Evolutionary conservation across 2,329 filamentous ascomycete genomes (phyloP).

Genomic region (Colletotrichum cuscutae): DNA sequence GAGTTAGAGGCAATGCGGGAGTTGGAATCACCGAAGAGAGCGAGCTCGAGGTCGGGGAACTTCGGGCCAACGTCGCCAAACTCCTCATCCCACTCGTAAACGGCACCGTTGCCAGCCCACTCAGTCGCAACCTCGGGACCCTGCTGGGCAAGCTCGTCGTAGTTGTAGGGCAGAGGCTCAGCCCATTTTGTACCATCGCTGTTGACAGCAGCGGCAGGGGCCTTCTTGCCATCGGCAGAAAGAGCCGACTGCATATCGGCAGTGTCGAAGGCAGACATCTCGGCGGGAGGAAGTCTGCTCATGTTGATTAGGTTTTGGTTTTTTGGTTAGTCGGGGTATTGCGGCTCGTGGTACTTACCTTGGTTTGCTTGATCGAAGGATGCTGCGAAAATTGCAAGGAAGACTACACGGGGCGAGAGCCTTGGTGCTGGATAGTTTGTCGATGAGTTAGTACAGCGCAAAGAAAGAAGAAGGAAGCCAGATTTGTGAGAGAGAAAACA

Average conservation of each 20-base stretch:
- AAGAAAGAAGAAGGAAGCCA: not conserved
- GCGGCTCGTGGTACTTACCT: not conserved
- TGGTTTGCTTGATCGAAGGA: not conserved
- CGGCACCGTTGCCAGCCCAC: slow-evolving; percentile 66
- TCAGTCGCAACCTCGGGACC: slow-evolving; percentile 34
- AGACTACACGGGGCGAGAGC: not conserved
- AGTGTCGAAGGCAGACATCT: slow-evolving; percentile 19
- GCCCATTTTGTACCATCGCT: slow-evolving; percentile 54
- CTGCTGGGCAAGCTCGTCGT: slow-evolving; percentile 47
- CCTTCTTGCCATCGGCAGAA: slow-evolving; percentile 40
- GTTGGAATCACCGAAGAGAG: slow-evolving; percentile 75
- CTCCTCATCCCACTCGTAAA: slow-evolving; percentile 89
- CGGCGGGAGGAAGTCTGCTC: not conserved
- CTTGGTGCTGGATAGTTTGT: not conserved
- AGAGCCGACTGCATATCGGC: slow-evolving; percentile 46
- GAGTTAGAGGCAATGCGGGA: slow-evolving; percentile 54
- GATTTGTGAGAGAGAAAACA: not conserved
- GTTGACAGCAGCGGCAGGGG: slow-evolving; percentile 34
- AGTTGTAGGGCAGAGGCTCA: slow-evolving; percentile 58
- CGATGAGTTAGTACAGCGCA: not conserved
- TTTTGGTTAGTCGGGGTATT: no score
- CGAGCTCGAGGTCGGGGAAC: slow-evolving; percentile 75
- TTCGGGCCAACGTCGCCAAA: slow-evolving; percentile 85
- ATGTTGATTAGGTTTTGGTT: not conserved
- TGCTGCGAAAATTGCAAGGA: not conserved